Base-by-base conservation (phyloP, 495 filamentous ascomycete genomes). In the Amphirosellinia nigrospora region DNA sequence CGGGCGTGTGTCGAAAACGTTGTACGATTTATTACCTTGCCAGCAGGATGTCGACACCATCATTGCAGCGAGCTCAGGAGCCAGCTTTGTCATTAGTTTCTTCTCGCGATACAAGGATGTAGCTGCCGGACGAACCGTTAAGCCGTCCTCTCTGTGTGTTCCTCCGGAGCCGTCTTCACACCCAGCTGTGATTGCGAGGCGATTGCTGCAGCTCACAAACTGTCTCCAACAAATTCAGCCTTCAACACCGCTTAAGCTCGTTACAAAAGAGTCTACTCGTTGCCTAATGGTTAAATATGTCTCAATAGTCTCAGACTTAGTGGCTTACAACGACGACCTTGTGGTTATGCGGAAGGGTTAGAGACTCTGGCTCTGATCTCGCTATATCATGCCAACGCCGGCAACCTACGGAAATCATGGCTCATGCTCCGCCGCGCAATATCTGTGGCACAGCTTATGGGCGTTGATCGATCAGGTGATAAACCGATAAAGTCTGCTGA, bases 301-400 rank as follows among this genome's bases (percentile, higher is more conserved):
- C n/a, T 70, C 76, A 10, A 66, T 74, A 0, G 80, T 85, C 19
- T 76, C 75, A 16, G 72, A 81, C 15, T 74, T 82, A 21, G 80
- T 87, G 9, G 82, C 81, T 21, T 84, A 81, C 21, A 83, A 87
- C 46, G 86, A 89, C 56, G 82, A 82, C 50, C 72, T 88, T 0
- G 71, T 88, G 2, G 75, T n/a, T 84, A 78, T 8, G 74, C 78
- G 19, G 82, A 85, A 66, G 84, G 83, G 11, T 72, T 85, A 3
- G 80, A 86, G 66, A 78, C 77, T 58, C 71, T 86, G 9, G 67
- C 77, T 39, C 64, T 84, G 0, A 70, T 80, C 36, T 72, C 78
- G 4, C 26, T 81, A 34, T 82, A 80, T 71, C 83, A 85, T 56
- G 64, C 73, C 28, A 84, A 83, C 64, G 79, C 74, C 13, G 84